Evolutionary conservation across 2,329 filamentous ascomycete species (phyloP).

Genomic region (Peltaster fructicola): DNA sequence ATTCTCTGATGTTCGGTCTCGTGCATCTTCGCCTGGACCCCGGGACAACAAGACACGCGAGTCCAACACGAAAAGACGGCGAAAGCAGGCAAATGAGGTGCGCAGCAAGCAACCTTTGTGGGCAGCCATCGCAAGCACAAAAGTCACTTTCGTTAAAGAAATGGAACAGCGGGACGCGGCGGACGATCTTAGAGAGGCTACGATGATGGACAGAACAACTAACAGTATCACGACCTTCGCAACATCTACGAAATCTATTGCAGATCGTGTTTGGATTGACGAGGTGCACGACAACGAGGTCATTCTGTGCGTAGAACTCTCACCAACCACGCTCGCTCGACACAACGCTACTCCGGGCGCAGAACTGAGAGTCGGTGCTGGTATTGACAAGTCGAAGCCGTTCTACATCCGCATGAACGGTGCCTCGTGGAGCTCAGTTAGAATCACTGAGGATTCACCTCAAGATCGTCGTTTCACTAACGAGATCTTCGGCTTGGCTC

Average conservation of each 20-base stretch:
- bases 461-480: constrained; percentile 46
- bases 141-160: constrained; percentile 85
- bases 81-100: constrained; percentile 81
- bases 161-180: constrained; percentile 56
- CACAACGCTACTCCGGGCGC: constrained; percentile 13
- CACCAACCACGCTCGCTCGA: constrained; percentile 7
- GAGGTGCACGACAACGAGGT: constrained; percentile 65
- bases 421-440: constrained; percentile 60
- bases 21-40: constrained; percentile 31
- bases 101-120: constrained; percentile 81
- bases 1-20: constrained; percentile 32
- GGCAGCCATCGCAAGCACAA: constrained; percentile 87
- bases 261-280: constrained; percentile 60
- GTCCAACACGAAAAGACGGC: constrained; percentile 58
- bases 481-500: constrained; percentile 48
- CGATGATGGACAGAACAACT: constrained; percentile 53
- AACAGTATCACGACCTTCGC: constrained; percentile 39
- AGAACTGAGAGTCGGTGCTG: constrained; percentile 22
- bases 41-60: constrained; percentile 40
- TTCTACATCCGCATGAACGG: constrained; percentile 68
- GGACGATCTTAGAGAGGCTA: constrained; percentile 54
- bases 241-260: constrained; percentile 44
- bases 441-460: constrained; percentile 35
- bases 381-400: constrained; percentile 51
- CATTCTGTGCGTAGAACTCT: constrained; percentile 37